Evolutionary conservation across 176 grass and related monocot genomes (phyloP).

Genomic region (Cenchrus fungigraminus): DNA sequence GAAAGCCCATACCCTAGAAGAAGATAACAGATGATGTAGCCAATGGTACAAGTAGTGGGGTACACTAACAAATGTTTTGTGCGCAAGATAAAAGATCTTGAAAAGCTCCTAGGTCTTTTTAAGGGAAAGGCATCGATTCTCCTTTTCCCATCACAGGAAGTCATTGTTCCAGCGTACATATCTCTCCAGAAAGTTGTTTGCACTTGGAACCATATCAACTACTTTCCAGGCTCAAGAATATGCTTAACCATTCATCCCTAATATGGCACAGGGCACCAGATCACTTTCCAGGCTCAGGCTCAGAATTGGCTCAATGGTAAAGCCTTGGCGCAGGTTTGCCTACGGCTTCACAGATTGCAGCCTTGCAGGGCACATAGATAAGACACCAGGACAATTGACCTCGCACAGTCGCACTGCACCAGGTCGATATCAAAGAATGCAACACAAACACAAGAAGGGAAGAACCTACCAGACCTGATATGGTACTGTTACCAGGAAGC

Average conservation of each 20-base stretch:
- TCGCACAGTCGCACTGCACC: not conserved
- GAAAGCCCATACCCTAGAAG: not conserved
- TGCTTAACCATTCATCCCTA: not conserved
- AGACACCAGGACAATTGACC: not conserved
- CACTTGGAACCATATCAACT: not conserved
- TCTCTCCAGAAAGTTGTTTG: not conserved
- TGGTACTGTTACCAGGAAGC: conserved; percentile 10
- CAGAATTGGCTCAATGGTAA: not conserved
- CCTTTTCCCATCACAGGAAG: not conserved
- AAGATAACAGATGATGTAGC: not conserved
- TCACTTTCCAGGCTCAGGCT: not conserved
- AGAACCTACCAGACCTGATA: not conserved
- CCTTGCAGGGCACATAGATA: not conserved
- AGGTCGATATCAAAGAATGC: not conserved
- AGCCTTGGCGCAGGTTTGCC: not conserved
- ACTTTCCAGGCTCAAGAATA: not conserved
- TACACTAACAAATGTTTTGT: not conserved
- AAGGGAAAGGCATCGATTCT: not conserved
- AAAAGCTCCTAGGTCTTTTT: not conserved
- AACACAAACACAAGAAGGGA: not conserved
- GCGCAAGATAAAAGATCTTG: not conserved
- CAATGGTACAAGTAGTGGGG: not conserved
- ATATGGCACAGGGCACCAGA: not conserved
- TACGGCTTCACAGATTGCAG: not conserved
- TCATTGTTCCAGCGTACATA: not conserved